Base-by-base conservation (phyloP, 2,329 filamentous ascomycete genomes). In the Neonectria punicea region DNA sequence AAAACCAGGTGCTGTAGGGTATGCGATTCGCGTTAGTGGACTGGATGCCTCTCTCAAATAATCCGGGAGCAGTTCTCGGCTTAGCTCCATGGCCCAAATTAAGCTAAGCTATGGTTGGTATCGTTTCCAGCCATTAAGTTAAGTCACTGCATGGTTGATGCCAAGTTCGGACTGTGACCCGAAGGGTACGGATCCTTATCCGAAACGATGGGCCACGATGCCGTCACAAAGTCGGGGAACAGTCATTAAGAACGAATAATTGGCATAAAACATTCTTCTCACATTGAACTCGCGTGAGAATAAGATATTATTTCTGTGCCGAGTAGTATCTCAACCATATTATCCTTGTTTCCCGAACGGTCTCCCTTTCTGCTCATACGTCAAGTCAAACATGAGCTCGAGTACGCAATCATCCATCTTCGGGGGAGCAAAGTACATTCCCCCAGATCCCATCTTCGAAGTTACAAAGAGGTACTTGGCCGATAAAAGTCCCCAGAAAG, bases 371-470 rank as follows among this genome's bases (percentile, higher is more conserved):
- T 28, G 13, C 22, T n/a, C 32, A 34, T 11, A 34, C 9, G n/a
- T n/a, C n/a, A n/a, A n/a, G 11, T 16, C 18, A 44, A 55, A 5
- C n/a, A 70, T 70, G 68, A 30, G 25, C 46, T 10, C 25, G 46
- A 30, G 43, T 0, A 1, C 11, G 10, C 54, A 54, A 6, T 28
- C 61, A 13, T 71, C 70, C 0, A 32, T 61, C 4, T 78, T 78
- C 28, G 65, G 63, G 2, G 53, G 66, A 10, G 72, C 71, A 20
- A 60, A 72, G 20, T 72, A 70, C 51, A 71, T 78, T 32, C 69
- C 74, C 5, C 73, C 75, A 0, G 78, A 80, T 59, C 65, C 70
- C 36, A 77, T 78, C 18, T 81, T 80, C 44, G 77, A 77, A 18
- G 71, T 81, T 1, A 80, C 76, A 1, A 75, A 72, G 49, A 62